Conservation (phyloP, 352 stramenopile species). For the Phytophthora foliorum region DNA sequence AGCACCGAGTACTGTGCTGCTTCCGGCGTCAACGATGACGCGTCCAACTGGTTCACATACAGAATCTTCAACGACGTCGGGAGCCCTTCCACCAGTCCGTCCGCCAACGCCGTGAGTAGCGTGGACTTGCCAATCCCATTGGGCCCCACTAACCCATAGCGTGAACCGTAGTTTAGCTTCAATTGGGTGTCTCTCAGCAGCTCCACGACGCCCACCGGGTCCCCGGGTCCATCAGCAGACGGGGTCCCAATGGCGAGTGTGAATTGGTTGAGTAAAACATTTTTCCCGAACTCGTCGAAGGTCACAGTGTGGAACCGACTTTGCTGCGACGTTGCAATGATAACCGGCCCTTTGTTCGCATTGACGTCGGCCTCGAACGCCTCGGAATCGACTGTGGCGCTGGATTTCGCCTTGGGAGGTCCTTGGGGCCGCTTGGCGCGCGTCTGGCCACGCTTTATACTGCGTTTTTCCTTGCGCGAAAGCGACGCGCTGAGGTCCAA, state of each 20-base stretch:
- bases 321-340: conserved; percentile 60
- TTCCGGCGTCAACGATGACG: conserved; percentile 41
- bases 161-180: conserved; percentile 75
- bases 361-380: conserved; percentile 3
- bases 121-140: conserved; percentile 93
- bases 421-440: conserved; percentile 28
- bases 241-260: conserved; percentile 47
- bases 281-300: conserved; percentile 70
- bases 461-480: conserved; percentile 61
- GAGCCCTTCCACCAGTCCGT: conserved; percentile 81
- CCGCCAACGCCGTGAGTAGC: conserved; percentile 92
- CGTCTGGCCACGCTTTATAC: conserved; percentile 36
- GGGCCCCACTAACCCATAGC: conserved; percentile 91
- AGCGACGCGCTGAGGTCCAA: conserved; percentile 38
- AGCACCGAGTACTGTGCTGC: conserved; percentile 45
- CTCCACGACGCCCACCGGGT: conserved; percentile 46
- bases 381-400: conserved; percentile 4
- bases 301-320: conserved; percentile 72
- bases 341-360: conserved; percentile 15
- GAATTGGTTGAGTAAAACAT: conserved; percentile 68
- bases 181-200: conserved; percentile 75
- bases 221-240: conserved; percentile 10
- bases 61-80: conserved; percentile 57
- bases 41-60: conserved; percentile 76
- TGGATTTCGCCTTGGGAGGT: conserved; percentile 10